Evolutionary conservation across 139 green algal genomes (phyloP), one percentile per base, ranked within the genome.

Genomic region (Haematococcus sp.): DNA sequence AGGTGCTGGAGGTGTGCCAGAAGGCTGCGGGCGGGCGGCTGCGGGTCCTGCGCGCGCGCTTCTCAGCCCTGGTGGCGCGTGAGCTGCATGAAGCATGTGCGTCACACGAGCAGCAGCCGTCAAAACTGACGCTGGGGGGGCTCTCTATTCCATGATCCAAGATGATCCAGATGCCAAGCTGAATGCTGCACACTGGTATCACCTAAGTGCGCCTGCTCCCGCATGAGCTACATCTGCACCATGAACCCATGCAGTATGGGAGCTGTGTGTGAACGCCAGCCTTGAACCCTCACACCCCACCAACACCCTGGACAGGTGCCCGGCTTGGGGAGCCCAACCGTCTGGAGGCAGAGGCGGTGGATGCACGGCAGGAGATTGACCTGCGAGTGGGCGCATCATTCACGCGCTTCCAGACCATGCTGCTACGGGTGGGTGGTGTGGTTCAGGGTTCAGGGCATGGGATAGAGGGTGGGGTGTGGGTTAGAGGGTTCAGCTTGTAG

Each of bases 351-450:
- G 78, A 85, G 28, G 94, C 95, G 28, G 96, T 99, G 65, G 96
- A 99, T 68, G 94, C 91, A 2, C 73, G 92, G 27, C 90, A 94
- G 69, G 95, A 99, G 84, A 96, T 99, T 17, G 96, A 99, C 85
- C 83, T 99, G 68, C 86, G 94, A 27, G 90, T 98, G 3, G 96
- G 96, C 2, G 89, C 95, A 11, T 88, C 90, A 63, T 99, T 99
- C 85, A 99, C 96, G 1, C 88, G 96, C 25, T 94, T 98, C 64
- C 94, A 98, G 55, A 98, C 96, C 11, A 76, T 98, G 66, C 82
- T 97, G 52, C 88, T 99, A 60, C 90, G 96, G 83, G 88, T 90
- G 59, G 25, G 60, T n/a, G 35, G 19, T 22, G 19, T 33, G 19
- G 23, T 23, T 43, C n/a, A 35, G 25, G 4, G 16, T 33, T 5